A percentile compares a stretch with the other conserved stretches of the same genome.
These are phyloP conservation scores for Candida germanica DNA, from an alignment of 805 yeast genomes.

Conservation along the genomic window DNA sequence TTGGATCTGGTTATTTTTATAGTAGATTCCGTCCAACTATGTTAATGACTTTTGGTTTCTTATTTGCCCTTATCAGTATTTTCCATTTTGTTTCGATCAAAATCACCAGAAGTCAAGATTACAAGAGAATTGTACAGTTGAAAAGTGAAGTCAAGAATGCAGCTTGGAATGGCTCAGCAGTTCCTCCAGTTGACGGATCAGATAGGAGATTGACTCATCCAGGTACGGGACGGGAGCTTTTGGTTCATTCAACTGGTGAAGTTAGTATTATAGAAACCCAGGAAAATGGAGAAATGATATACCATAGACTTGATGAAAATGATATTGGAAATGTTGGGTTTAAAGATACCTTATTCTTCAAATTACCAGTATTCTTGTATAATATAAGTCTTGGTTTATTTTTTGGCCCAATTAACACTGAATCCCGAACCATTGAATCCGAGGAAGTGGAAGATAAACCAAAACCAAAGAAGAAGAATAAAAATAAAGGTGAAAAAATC, in stretches of 20 bases:
- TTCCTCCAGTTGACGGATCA: constrained; percentile 49
- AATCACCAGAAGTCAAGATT: constrained; percentile 55
- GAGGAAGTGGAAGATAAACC: constrained; percentile 10
- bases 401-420: constrained; percentile 7
- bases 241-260: constrained; percentile 55
- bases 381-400: constrained; percentile 41
- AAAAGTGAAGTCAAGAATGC: constrained; percentile 48
- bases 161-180: constrained; percentile 54
- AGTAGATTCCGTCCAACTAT: constrained; percentile 68
- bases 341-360: constrained; percentile 46
- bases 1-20: constrained; percentile 63
- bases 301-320: constrained; percentile 43
- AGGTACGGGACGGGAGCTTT: constrained; percentile 47
- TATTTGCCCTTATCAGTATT: constrained; percentile 48
- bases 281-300: constrained; percentile 30
- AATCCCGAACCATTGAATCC: neutral
- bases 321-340: constrained; percentile 50
- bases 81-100: constrained; percentile 59
- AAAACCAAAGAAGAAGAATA: constrained; percentile 25
- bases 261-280: constrained; percentile 50
- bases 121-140: constrained; percentile 51
- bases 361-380: constrained; percentile 43
- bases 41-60: constrained; percentile 46
- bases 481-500: constrained; percentile 40
- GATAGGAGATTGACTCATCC: constrained; percentile 43